A percentile compares a stretch with the other conserved stretches of the same genome.
These are phyloP conservation scores for Zoysia matrella DNA, from an alignment of 202 grass and related monocot species.

Conservation along the genomic window DNA sequence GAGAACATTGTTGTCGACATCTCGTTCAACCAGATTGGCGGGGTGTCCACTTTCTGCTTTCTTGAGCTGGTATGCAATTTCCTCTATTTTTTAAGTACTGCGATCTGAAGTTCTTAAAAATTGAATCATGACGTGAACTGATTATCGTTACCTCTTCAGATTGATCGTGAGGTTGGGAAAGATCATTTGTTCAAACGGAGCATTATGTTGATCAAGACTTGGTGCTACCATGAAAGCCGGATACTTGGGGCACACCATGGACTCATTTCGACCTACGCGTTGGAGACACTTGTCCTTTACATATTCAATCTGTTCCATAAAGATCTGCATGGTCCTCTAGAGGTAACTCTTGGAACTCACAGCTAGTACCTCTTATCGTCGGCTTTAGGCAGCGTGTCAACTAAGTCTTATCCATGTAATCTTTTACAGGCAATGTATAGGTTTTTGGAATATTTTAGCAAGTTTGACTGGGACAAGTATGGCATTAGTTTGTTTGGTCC, in stretches of 20 bases:
- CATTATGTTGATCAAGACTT: slow-evolving; percentile 92
- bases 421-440: slow-evolving; percentile 74
- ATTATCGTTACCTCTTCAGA: slow-evolving; percentile 43
- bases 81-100: not conserved
- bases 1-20: slow-evolving; percentile 80
- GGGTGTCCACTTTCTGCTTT: slow-evolving; percentile 75
- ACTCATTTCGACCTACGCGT: slow-evolving; percentile 86
- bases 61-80: slow-evolving; percentile 77
- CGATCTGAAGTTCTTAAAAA: not conserved
- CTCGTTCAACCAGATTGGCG: slow-evolving; percentile 92
- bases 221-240: slow-evolving; percentile 87
- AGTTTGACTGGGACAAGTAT: slow-evolving; percentile 82
- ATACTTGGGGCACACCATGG: slow-evolving; percentile 83
- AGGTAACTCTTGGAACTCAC: slow-evolving; percentile 53
- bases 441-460: slow-evolving; percentile 97
- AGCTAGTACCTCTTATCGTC: not conserved
- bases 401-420: slow-evolving; percentile 11
- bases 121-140: not conserved
- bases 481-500: slow-evolving; percentile 78
- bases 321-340: slow-evolving; percentile 62
- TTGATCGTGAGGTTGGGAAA: slow-evolving; percentile 56
- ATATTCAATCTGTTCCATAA: slow-evolving; percentile 81
- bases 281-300: slow-evolving; percentile 79
- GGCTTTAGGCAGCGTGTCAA: not conserved
- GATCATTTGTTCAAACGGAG: slow-evolving; percentile 89